Evolutionary conservation across 208 protist genomes (phyloP), one percentile per base, ranked within the genome.

Genomic region (Wallacemonas sp.): DNA sequence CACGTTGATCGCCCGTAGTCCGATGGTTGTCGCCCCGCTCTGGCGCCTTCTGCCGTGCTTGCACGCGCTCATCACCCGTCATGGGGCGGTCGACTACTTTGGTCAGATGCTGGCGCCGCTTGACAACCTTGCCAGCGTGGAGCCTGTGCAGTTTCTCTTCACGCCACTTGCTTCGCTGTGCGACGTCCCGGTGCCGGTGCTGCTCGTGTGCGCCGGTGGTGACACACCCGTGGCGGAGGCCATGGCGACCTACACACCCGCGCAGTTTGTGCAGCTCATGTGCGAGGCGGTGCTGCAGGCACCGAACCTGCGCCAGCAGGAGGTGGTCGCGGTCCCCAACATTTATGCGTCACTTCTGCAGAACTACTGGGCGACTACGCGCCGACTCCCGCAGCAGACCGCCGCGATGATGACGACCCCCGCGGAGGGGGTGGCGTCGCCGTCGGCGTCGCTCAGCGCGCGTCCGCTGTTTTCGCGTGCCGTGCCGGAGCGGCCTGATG

Each of bases 91-190:
- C 10, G 94, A 98, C 69, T 98, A 97, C 72, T 89, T 97, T 71
- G 55, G 61, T 4, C 61, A 90, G 48, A 84, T 98, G 59, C 79
- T 98, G 23, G 76, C 90, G 23, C 90, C 92, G 33, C 59, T 98
- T 11, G 94, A 98, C 65, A 98, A 98, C 79, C 97, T 85, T 67
- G 79, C 89, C 45, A 89, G 72, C 1, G 85, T 92, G 20, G 87
- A 91, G 46, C 87, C 91, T 0, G 42, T 81, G 16, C 33, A 44
- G 14, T 97, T 98, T 57, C 38, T 89, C 48, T 79, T 76, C 62
- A 68, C 67, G 46, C 64, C 78, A 7, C 57, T 91, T 20, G 39
- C 42, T 33, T 62, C 61, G 1, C 70, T 90, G 0, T 84, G 70
- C 64, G 80, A 55, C 18, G 72, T 69, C 23, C 48, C 77, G 8